Percentiles rank a stretch among this genome's conserved stretches.
phyloP scores from a whole-genome alignment of 164 flowering plant species.

The Vitis rupestris region DNA sequence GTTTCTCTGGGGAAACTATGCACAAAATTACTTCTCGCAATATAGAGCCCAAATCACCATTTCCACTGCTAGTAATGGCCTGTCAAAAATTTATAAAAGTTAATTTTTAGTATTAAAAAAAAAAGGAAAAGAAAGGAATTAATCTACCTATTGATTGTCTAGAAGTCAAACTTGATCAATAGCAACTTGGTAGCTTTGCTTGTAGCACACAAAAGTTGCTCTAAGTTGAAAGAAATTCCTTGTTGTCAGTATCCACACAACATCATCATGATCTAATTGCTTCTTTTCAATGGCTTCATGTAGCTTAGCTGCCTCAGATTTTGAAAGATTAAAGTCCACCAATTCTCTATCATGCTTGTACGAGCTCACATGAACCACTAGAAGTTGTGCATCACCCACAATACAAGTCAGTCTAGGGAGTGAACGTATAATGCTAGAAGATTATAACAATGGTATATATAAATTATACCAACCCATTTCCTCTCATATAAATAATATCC shows the following conservation, averaged over 20 bases:
- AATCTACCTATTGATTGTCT: not conserved
- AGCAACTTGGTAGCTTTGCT: constrained; percentile 38
- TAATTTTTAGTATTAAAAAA: not conserved
- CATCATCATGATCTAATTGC: constrained; percentile 43
- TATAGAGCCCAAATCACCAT: constrained; percentile 41
- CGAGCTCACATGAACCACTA: constrained; percentile 62
- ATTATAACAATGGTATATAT: too few species aligned
- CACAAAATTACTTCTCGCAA: constrained; percentile 50
- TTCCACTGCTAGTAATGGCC: constrained; percentile 50
- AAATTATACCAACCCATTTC: too few species aligned
- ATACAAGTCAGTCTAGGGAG: too few species aligned
- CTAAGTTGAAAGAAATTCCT: constrained; percentile 66
- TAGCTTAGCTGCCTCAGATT: constrained; percentile 49
- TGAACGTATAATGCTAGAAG: too few species aligned
- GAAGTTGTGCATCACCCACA: constrained; percentile 36
- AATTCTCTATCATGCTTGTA: constrained; percentile 59
- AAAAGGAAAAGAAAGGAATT: not conserved
- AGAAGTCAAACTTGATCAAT: constrained; percentile 50
- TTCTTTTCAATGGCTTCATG: constrained; percentile 49
- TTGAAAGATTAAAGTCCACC: constrained; percentile 44
- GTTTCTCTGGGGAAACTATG: constrained; percentile 64
- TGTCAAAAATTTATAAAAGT: constrained; percentile 21
- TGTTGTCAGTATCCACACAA: constrained; percentile 56
- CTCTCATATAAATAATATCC: too few species aligned
- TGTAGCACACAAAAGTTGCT: constrained; percentile 58